Evolutionary conservation across 441 rosid species (phyloP), one percentile per base, ranked within the genome.

Genomic region (Cnidoscolus chayamansa): DNA sequence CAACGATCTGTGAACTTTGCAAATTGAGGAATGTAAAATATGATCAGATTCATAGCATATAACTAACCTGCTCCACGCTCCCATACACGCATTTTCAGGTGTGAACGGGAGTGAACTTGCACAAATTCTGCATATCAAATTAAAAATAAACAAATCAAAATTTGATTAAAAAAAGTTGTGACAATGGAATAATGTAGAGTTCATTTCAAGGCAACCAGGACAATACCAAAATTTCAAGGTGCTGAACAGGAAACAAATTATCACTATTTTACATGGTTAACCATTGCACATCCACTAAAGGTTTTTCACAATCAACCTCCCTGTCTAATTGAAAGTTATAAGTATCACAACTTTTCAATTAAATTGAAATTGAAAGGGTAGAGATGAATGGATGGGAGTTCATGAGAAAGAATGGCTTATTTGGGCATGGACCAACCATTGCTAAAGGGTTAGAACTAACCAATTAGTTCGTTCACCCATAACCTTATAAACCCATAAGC

Each of bases 41-140:
- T 7, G 15, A 49, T 30, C 7, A 67, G n/a, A 53, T 53, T 51
- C 5, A n/a, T 53, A 32, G 4, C 7, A 16, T 15, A 73, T 68
- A 9, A 81, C 83, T 78, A 72, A 91, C 97, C 97, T 77, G 97
- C 97, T 57, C 99, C 98, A 13, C 96, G 98, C 84, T 93, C 99
- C 99, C 99, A 93, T 30, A 93, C 98, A 40, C 89, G 93, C 97
- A 95, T 91, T 86, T 90, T 95, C 74, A 93, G 86, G 78, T 87
- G 98, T 47, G 93, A 85, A 75, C 77, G 86, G 48, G 97, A 90
- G 47, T 82, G 63, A 65, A 95, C 89, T 85, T 93, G 90, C 72
- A 91, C 99, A 81, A 93, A 95, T 74, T 93, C 99, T 93, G 92
- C 83, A 75, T 55, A 63, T 19, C 51, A 67, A 35, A 7, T 56